Evolutionary conservation across 805 yeast species (phyloP).

Genomic region (Saturnispora mendoncae): DNA sequence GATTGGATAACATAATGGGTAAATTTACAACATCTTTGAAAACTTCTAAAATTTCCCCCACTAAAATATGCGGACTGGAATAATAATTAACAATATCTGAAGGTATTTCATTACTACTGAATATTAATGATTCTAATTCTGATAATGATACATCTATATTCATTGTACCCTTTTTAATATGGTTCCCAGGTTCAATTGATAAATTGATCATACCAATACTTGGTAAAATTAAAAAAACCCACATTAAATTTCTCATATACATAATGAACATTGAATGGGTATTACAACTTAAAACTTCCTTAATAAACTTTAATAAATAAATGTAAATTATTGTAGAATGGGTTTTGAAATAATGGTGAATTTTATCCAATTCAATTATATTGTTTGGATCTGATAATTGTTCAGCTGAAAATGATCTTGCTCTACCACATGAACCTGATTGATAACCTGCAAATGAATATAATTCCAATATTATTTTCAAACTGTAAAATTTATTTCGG

Average conservation of each 20-base stretch:
- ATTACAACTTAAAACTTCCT: background rate
- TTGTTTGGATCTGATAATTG: background rate
- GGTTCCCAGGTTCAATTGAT: slow-evolving; percentile 4
- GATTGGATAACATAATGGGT: slow-evolving; percentile 3
- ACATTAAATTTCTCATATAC: slow-evolving; percentile 1
- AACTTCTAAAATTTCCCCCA: background rate
- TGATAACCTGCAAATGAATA: slow-evolving; percentile 3
- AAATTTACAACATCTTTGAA: background rate
- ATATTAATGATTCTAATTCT: background rate
- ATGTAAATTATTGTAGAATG: background rate
- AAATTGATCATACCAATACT: slow-evolving; percentile 1
- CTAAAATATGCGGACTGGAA: slow-evolving; percentile 5
- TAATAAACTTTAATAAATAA: background rate
- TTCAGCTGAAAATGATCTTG: background rate
- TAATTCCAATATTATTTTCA: slow-evolving; percentile 1
- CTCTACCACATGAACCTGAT: slow-evolving; percentile 1
- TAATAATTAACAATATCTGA: background rate
- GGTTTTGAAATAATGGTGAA: background rate
- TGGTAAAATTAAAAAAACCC: background rate
- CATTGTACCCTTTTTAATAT: background rate
- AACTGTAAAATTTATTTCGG: slow-evolving; percentile 1
- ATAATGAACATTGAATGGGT: slow-evolving; percentile 1
- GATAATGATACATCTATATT: background rate
- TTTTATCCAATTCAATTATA: background rate
- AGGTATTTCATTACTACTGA: background rate